Base-by-base conservation (phyloP, 345 rosid genomes). In the Dipteronia dyeriana region DNA sequence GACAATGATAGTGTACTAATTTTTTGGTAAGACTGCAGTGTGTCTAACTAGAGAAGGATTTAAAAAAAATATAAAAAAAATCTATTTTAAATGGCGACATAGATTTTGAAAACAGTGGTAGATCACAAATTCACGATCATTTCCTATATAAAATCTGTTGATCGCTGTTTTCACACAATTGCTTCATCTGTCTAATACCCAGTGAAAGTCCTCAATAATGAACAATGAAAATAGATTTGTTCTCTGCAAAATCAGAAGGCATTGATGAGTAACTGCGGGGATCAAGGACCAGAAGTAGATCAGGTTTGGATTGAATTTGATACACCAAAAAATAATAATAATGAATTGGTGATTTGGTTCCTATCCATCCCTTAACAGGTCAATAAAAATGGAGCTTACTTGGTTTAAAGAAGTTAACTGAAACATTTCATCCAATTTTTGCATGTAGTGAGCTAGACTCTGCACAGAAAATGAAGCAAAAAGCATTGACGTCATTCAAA, bases 381-480 rank as follows among this genome's bases (percentile, higher is more conserved):
- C 31, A 68, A 20, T 23, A 1, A 68, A 11, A 43, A 22, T 22
- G 16, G 25, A 16, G 43, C 69, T 47, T 41, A 68, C 74, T 41
- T 31, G 12, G 31, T 31, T 34, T 68, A 23, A 5, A 60, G n/a
- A 39, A 3, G 56, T 59, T 73, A 16, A 60, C 38, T 54, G 64
- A 17, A 54, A 38, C 66, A 53, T 76, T 17, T 38, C 72, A 49
- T 76, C 78, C 66, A 76, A 17, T 54, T 76, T 67, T 67, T 76
- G 73, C 65, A 66, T 76, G 60, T 76, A 76, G 39, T n/a, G 73
- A 66, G 78, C 78, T 67, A 76, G 59, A 67, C 73, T 14, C 78
- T 76, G 65, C 70, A 63, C 71, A 49, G 38, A 41, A 31, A 61
- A 77, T 20, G 63, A 59, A 59, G 63, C 63, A 59, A 59, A 20